Percentiles rank a stretch among this genome's conserved stretches.
phyloP scores from a whole-genome alignment of 2,329 filamentous ascomycete species.

The Colletotrichum costaricense region DNA sequence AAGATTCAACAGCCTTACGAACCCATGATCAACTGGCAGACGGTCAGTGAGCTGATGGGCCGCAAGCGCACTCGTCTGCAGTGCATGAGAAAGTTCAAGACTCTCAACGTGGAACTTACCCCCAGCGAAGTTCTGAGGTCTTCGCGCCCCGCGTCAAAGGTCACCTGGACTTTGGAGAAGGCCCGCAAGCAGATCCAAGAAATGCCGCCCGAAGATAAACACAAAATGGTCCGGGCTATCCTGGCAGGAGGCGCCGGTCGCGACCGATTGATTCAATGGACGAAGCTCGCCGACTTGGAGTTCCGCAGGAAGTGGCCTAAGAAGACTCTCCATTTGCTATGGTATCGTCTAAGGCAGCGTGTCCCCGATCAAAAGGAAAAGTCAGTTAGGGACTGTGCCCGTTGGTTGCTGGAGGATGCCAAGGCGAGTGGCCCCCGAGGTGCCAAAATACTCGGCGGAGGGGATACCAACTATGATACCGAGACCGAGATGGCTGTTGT shows the following conservation, averaged over 20 bases:
- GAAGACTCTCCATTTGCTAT: constrained; percentile 50
- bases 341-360: constrained; percentile 50
- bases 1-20: constrained; percentile 46
- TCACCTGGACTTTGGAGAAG: constrained; percentile 56
- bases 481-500: constrained; percentile 9
- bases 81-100: constrained; percentile 75
- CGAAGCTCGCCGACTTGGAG: constrained; percentile 52
- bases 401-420: constrained; percentile 47
- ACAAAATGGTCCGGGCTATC: constrained; percentile 56
- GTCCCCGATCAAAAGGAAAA: constrained; percentile 46
- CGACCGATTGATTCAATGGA: constrained; percentile 64
- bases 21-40: constrained; percentile 72
- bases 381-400: constrained; percentile 48
- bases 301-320: constrained; percentile 54
- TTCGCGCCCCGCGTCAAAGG: constrained; percentile 44
- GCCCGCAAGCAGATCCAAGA: constrained; percentile 54
- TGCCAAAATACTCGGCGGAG: constrained; percentile 10
- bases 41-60: constrained; percentile 71
- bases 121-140: constrained; percentile 48
- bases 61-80: constrained; percentile 73
- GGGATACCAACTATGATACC: constrained; percentile 2
- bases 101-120: constrained; percentile 48
- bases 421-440: constrained; percentile 37
- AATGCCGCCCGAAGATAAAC: constrained; percentile 58
- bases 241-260: constrained; percentile 50